Evolutionary conservation across 495 filamentous ascomycete species (phyloP).

Genomic region (Elaphomyces granulatus): DNA sequence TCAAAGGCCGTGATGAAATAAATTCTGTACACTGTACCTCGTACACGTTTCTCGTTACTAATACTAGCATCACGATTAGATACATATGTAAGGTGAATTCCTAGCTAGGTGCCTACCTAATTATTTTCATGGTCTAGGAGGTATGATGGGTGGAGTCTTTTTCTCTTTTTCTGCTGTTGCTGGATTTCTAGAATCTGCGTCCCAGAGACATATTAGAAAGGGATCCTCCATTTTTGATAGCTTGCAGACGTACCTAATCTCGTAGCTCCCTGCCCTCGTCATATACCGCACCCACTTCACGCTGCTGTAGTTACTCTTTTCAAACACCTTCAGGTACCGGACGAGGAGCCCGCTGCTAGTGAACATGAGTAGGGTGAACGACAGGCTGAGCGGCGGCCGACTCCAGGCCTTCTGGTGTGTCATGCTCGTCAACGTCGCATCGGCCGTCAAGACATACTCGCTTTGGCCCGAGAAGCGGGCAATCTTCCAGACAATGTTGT

Average conservation of each 20-base stretch:
- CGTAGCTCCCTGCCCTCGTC: slow-evolving; percentile 67
- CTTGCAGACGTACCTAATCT: slow-evolving; percentile 40
- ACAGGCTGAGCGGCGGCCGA: slow-evolving; percentile 79
- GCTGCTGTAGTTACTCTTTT: slow-evolving; percentile 96
- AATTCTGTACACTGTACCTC: too few species aligned
- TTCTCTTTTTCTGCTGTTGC: too few species aligned
- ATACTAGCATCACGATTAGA: too few species aligned
- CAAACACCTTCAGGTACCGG: slow-evolving; percentile 95
- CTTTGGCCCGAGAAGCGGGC: slow-evolving; percentile 88
- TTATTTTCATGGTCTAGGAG: too few species aligned
- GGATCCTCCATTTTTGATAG: too few species aligned
- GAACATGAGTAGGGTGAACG: slow-evolving; percentile 93
- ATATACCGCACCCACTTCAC: slow-evolving; percentile 99
- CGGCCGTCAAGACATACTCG: slow-evolving; percentile 88
- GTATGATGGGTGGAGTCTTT: too few species aligned
- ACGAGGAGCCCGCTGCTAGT: slow-evolving; percentile 86
- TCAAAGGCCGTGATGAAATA: too few species aligned
- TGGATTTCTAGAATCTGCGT: too few species aligned
- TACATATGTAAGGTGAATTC: too few species aligned
- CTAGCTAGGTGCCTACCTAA: too few species aligned
- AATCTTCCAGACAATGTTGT: slow-evolving; percentile 99
- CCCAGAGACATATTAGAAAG: too few species aligned
- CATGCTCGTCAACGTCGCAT: slow-evolving; percentile 88
- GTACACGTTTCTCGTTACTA: too few species aligned
- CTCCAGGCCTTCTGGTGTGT: slow-evolving; percentile 98